A percentile compares a stretch with the other conserved stretches of the same genome.
Conservation (phyloP, 2,329 filamentous ascomycete species). For the Scedosporium apiospermum region DNA sequence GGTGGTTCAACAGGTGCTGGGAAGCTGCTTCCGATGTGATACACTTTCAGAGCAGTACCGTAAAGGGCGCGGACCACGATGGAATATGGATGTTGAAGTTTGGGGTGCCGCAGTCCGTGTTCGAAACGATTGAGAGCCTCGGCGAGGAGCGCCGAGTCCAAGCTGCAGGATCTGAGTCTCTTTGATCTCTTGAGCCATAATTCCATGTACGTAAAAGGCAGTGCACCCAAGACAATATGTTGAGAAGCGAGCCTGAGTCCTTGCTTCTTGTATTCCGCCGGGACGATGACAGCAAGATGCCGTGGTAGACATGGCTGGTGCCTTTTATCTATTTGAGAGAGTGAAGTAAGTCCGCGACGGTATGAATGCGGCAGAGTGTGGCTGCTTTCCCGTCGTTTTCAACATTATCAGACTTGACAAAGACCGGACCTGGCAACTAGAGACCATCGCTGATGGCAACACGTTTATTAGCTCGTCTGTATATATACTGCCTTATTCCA, state of each 20-base stretch:
- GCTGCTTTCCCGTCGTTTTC: neutral
- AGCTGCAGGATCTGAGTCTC: neutral
- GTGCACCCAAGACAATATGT: neutral
- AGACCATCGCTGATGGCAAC: neutral
- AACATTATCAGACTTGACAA: neutral
- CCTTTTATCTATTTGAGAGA: neutral
- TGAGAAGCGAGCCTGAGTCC: neutral
- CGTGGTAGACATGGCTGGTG: no score
- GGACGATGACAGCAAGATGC: neutral
- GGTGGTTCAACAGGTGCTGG: neutral
- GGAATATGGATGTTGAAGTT: constrained; percentile 12
- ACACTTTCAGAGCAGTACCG: constrained; percentile 9
- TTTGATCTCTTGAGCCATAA: neutral
- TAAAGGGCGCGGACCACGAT: constrained; percentile 18
- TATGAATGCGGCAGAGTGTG: neutral
- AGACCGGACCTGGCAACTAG: neutral
- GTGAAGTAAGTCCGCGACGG: neutral
- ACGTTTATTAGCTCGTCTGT: no score
- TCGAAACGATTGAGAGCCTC: neutral
- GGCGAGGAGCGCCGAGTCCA: neutral
- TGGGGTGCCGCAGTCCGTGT: neutral
- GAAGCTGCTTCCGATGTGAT: neutral
- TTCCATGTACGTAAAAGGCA: neutral
- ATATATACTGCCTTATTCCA: no score
- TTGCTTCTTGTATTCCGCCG: neutral